phyloP scores from a whole-genome alignment of 129 eudicot genomes.

The Tanacetum coccineum region DNA sequence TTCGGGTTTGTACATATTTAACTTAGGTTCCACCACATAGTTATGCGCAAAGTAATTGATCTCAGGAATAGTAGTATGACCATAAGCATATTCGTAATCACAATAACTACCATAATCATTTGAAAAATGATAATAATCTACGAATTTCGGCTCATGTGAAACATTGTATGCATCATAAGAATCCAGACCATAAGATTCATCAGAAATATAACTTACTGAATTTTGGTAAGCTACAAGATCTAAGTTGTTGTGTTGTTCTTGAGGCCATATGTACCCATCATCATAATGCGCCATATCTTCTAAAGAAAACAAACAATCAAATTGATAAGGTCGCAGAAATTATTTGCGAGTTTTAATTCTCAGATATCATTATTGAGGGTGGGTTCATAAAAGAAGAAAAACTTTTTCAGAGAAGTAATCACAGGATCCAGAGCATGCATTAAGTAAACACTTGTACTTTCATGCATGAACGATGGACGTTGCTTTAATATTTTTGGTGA shows the following conservation, averaged over 20 bases:
- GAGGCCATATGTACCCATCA: conserved; percentile 43
- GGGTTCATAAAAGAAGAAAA: background rate
- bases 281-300: conserved; percentile 45
- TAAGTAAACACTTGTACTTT: background rate
- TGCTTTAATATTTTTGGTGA: background rate
- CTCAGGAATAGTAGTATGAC: conserved; percentile 16
- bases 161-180: conserved; percentile 20
- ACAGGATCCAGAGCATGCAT: background rate
- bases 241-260: conserved; percentile 19
- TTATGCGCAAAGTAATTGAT: conserved; percentile 30
- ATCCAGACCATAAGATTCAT: conserved; percentile 25
- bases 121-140: conserved; percentile 10
- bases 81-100: conserved; percentile 11
- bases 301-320: conserved; percentile 10
- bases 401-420: background rate
- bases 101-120: background rate
- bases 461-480: background rate
- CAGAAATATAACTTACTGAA: conserved; percentile 24
- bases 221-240: conserved; percentile 28
- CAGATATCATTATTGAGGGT: background rate
- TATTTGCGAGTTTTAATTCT: conserved; percentile 6
- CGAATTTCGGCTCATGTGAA: conserved; percentile 15
- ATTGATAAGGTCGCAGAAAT: background rate
- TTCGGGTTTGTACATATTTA: conserved; percentile 39
- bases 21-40: conserved; percentile 31